A percentile compares a stretch with the other conserved stretches of the same genome.
Evolutionary conservation across 2,329 filamentous ascomycete genomes (phyloP).

Genomic region (Fusarium sp.): DNA sequence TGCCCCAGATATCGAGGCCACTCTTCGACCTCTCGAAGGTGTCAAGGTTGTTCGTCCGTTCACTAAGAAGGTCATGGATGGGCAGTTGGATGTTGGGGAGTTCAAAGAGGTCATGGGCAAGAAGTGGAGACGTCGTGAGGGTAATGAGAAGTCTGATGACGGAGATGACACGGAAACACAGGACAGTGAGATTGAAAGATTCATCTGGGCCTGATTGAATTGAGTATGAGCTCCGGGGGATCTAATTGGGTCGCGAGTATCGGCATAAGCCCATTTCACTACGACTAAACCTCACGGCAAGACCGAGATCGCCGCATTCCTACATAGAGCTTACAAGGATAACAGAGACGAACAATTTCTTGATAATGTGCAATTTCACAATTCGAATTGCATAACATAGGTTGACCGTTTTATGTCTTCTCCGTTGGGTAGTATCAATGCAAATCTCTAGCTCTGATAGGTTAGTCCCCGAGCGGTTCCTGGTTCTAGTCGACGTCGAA

Average conservation of each 20-base stretch:
- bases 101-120: neutral
- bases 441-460: conserved; percentile 1
- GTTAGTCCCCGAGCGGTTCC: neutral
- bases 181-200: neutral
- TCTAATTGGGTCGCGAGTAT: neutral
- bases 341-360: neutral
- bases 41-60: neutral
- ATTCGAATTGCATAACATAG: neutral
- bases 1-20: neutral
- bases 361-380: neutral
- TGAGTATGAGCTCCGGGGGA: neutral
- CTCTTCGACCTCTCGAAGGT: neutral
- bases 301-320: neutral
- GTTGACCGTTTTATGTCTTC: neutral
- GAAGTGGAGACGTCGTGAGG: neutral
- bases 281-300: neutral
- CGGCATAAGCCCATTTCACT: neutral
- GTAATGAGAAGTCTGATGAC: neutral
- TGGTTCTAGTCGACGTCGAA: conserved; percentile 6
- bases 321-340: neutral
- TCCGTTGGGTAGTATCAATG: neutral
- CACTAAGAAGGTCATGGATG: neutral
- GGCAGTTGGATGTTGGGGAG: neutral
- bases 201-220: neutral
- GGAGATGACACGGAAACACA: neutral